Evolutionary conservation across 208 protist species (phyloP).

Genomic region (Crithidia bombi): DNA sequence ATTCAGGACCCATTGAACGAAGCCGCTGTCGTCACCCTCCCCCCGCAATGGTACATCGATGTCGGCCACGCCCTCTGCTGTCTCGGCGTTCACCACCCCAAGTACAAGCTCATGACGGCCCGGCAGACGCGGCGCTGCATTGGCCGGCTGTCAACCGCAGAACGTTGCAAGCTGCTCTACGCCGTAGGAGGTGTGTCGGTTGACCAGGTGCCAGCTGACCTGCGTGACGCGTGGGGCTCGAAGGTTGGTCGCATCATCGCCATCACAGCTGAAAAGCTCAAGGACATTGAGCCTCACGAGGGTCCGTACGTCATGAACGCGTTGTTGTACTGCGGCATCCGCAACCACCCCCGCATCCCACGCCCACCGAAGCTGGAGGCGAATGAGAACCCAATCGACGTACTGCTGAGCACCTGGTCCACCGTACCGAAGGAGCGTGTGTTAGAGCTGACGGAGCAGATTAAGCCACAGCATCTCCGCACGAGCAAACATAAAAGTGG

Average conservation of each 20-base stretch:
- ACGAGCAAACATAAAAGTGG: constrained; percentile 24
- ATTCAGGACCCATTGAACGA: constrained; percentile 36
- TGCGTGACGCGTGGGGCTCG: constrained; percentile 57
- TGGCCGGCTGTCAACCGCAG: constrained; percentile 45
- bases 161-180: constrained; percentile 86
- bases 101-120: constrained; percentile 82
- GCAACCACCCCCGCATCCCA: constrained; percentile 78
- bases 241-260: constrained; percentile 62
- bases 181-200: constrained; percentile 51
- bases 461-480: constrained; percentile 67
- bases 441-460: constrained; percentile 78
- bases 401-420: constrained; percentile 75
- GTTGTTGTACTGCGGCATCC: constrained; percentile 67
- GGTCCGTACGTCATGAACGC: constrained; percentile 83
- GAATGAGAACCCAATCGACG: constrained; percentile 78
- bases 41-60: constrained; percentile 81
- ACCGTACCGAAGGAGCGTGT: constrained; percentile 73
- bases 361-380: constrained; percentile 27
- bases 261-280: constrained; percentile 62
- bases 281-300: constrained; percentile 63
- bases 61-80: constrained; percentile 76
- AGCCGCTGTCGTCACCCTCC: constrained; percentile 45
- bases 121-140: constrained; percentile 66
- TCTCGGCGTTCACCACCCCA: constrained; percentile 70
- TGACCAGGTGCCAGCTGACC: constrained; percentile 46